These are phyloP conservation scores for Hypoxylon cercidicola DNA, from an alignment of 495 filamentous ascomycete species.

Conservation along the genomic window DNA sequence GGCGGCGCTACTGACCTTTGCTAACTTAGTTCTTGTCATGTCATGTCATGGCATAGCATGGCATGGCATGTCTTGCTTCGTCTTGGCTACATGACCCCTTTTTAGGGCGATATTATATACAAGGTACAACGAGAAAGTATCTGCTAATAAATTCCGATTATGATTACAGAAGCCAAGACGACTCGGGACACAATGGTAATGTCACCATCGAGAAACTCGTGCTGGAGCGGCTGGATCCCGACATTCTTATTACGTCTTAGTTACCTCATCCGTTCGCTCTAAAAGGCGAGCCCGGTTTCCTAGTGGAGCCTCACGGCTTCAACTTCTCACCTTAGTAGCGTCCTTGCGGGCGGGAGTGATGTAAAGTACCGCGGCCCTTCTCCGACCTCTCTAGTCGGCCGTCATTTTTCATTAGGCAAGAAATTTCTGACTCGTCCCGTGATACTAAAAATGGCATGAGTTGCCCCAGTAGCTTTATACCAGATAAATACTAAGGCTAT, in stretches of 20 bases:
- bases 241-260: conserved; percentile 50
- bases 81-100: too few species aligned
- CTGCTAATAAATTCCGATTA: too few species aligned
- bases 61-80: too few species aligned
- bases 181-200: conserved; percentile 20
- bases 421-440: conserved; percentile 31
- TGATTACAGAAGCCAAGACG: conserved; percentile 30
- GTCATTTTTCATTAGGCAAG: conserved; percentile 9
- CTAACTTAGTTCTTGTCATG: conserved; percentile 13
- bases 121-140: too few species aligned
- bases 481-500: not conserved
- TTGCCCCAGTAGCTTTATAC: not conserved
- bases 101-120: too few species aligned
- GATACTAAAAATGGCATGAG: conserved; percentile 9
- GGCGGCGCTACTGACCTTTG: conserved; percentile 7
- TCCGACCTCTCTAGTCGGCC: not conserved
- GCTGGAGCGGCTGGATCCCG: conserved; percentile 12
- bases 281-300: conserved; percentile 10
- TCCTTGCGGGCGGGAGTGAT: conserved; percentile 19
- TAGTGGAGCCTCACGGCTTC: conserved; percentile 21
- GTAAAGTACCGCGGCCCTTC: conserved; percentile 13
- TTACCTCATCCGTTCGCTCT: conserved; percentile 39
- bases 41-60: too few species aligned
- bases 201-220: conserved; percentile 36
- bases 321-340: not conserved